Evolutionary conservation across 2,329 filamentous ascomycete species (phyloP), one percentile per base, ranked within the genome.

Genomic region (Cladosporium sphaerospermum): DNA sequence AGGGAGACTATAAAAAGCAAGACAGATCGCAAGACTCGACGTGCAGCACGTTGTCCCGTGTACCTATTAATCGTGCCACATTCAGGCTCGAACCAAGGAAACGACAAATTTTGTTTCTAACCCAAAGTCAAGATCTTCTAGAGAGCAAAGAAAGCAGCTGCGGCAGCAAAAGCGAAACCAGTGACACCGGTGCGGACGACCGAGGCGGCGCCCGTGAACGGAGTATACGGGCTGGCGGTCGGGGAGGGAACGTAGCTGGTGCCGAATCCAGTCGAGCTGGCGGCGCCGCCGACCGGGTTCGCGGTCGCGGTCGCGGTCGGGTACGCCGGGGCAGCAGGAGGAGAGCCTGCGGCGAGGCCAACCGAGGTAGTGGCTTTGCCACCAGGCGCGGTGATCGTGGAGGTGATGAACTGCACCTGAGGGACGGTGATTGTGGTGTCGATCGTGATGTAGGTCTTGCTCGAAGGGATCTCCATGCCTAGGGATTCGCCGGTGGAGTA

Each of bases 401-500:
- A 55, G 33, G 72, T 74, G 31, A 67, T 68, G 68, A 75, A 75
- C 57, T 68, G 63, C 9, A 75, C 71, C 11, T 73, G 70, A 0
- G 75, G 75, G 19, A 77, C 73, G 11, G 72, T 75, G 54, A 76
- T 61, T 16, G 69, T 69, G 4, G 70, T 75, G 18, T 66, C 61
- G 45, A 71, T 59, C 13, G 61, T 59, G 31, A 60, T 62, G n/a
- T 61, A 65, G 52, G 56, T 64, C 56, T 57, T 64, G 54, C 64
- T 64, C 19, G 54, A 57, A 2, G 64, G 60, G 45, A 69, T 65
- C n/a, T 66, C 64, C 34, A 57, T 54, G 45, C 67, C 67, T 14
- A 58, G 53, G 9, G 62, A 65, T n/a, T 57, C 58, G 51, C 68
- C 68, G 9, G 65, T 64, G 41, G 62, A 63, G 62, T 70, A 68